Base-by-base conservation (phyloP, 805 yeast species). In the Saccharomycopsis fermentans region DNA sequence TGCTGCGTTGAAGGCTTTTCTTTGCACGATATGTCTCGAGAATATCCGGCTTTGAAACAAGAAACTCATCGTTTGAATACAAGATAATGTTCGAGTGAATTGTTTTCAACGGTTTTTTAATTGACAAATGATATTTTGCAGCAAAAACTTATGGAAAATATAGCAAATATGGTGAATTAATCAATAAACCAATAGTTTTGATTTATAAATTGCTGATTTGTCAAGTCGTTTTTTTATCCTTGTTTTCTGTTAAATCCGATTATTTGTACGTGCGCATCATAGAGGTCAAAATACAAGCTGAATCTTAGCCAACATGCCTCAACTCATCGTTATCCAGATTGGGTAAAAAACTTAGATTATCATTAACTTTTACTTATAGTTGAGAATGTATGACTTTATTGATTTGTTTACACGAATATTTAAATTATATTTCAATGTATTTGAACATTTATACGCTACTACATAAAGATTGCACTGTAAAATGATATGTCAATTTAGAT, bases 251-350 rank as follows among this genome's bases (percentile, higher is more conserved):
- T 24, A 6, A 6, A n/a, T 6, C 2, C 16, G 9, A 8, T 4
- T 8, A 39, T 19, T 40, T 40, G 14, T 40, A 19, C 14, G 26
- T 6, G 48, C 21, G 26, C 26, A 40, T 40, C 48, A 40, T 24
- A 40, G 16, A 1, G 82, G 81, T 54, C 91, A 80, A 1, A 91
- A 81, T 54, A 75, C 75, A 24, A 79, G 72, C 96, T 61, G 91
- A 80, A 21, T 91, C 67, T 21, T 91, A 73, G 11, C 91, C 97
- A 8, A 97, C 97, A 71, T 90, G 97, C 59, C 91, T 90, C 63
- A 35, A 47, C 17, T 32, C 3, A 14, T 32, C 14, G 9, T 6
- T 32, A 32, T 32, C 35, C 35, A 32, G 12, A 32, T 4, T 9
- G 12, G 35, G 35, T 32, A 32, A 32, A 32, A 6, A 32, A 32